A percentile compares a stretch with the other conserved stretches of the same genome.
phyloP scores from a whole-genome alignment of 176 grass and related monocot genomes.

The Aegilops bicornis region DNA sequence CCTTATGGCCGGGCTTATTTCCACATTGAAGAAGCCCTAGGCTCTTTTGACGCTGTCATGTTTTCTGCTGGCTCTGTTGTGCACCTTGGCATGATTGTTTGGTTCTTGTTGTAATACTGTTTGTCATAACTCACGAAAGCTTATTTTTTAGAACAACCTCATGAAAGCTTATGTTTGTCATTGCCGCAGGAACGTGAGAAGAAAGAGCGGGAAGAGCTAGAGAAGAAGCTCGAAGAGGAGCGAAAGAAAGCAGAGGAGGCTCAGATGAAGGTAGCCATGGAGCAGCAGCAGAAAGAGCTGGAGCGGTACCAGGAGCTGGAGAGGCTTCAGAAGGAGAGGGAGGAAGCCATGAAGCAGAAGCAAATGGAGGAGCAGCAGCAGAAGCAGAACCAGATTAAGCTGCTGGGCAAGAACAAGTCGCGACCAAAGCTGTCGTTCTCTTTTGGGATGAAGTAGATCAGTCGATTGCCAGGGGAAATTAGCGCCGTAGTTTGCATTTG shows the following conservation, averaged over 20 bases:
- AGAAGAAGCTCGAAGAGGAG: conserved; percentile 89
- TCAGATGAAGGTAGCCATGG: conserved; percentile 73
- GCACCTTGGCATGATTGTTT: background rate
- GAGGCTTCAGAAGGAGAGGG: conserved; percentile 81
- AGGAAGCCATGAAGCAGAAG: conserved; percentile 83
- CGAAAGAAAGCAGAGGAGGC: conserved; percentile 83
- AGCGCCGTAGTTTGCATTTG: conserved; percentile 25
- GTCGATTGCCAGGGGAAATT: background rate
- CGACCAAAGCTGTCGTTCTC: conserved; percentile 86
- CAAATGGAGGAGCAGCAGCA: conserved; percentile 86
- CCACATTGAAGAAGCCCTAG: background rate
- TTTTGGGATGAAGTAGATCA: conserved; percentile 72
- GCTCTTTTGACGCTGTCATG: background rate
- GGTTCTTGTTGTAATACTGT: background rate
- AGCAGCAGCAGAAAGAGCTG: conserved; percentile 88
- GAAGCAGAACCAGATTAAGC: conserved; percentile 88
- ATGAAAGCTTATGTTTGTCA: background rate
- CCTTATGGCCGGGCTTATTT: background rate
- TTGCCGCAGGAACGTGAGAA: conserved; percentile 66
- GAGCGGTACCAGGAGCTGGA: conserved; percentile 93
- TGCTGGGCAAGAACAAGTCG: conserved; percentile 91
- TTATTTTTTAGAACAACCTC: background rate
- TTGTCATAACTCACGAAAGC: background rate
- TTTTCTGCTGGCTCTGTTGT: background rate
- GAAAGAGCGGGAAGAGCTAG: conserved; percentile 72